These are phyloP conservation scores for Daldinia eschscholtzii DNA, from an alignment of 2,329 filamentous ascomycete species.

Conservation along the genomic window DNA sequence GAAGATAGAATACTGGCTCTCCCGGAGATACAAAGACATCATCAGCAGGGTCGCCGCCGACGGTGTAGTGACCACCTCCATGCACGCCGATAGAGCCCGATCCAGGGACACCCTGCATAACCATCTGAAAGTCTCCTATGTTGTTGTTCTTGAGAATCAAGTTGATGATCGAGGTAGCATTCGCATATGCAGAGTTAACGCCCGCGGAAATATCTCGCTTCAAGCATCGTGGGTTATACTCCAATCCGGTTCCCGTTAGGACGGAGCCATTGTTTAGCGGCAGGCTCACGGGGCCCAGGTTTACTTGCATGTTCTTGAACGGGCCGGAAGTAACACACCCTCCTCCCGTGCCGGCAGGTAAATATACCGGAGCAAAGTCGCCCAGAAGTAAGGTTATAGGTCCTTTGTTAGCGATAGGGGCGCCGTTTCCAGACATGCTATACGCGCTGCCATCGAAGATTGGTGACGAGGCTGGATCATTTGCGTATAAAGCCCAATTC, in stretches of 20 bases:
- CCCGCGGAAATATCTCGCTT: constrained; percentile 45
- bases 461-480: constrained; percentile 56
- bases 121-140: constrained; percentile 53
- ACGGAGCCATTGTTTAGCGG: constrained; percentile 39
- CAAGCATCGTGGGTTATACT: constrained; percentile 55
- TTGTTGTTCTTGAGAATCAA: constrained; percentile 41
- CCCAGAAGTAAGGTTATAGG: constrained; percentile 24
- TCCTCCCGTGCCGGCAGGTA: constrained; percentile 62
- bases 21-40: constrained; percentile 40
- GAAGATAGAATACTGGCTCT: constrained; percentile 46
- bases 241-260: constrained; percentile 38
- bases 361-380: constrained; percentile 28
- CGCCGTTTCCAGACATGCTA: constrained; percentile 58
- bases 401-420: constrained; percentile 35
- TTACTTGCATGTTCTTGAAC: constrained; percentile 52
- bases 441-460: constrained; percentile 63
- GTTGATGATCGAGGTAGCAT: constrained; percentile 48
- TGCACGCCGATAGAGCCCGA: constrained; percentile 48
- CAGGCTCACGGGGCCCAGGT: constrained; percentile 49
- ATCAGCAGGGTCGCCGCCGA: constrained; percentile 49
- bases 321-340: constrained; percentile 63
- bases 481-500: constrained; percentile 58
- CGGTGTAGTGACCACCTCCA: constrained; percentile 49
- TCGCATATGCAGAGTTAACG: constrained; percentile 44
- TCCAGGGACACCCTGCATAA: constrained; percentile 53